Conservation (phyloP, 768 basidiomycete genomes). For the Amanita phalloides region DNA sequence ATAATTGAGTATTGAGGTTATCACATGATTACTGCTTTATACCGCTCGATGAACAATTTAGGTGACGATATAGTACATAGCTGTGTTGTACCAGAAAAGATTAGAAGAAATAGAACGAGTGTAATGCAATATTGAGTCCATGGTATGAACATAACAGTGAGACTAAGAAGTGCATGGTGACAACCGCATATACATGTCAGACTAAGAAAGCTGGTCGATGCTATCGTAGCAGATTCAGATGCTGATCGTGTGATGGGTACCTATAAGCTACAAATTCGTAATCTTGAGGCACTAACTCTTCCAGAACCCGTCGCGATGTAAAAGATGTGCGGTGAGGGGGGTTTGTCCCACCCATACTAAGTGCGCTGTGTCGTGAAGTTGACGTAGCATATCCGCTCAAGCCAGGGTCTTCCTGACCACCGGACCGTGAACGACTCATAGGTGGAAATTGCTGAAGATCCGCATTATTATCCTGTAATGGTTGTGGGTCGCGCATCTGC, state of each 20-base stretch:
- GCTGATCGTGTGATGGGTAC: constrained; percentile 73
- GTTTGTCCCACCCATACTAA: constrained; percentile 25
- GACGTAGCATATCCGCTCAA: constrained; percentile 37
- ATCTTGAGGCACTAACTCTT: constrained; percentile 78
- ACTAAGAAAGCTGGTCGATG: not conserved
- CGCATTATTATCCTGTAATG: constrained; percentile 21
- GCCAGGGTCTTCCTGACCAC: constrained; percentile 38
- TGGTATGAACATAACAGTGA: not conserved
- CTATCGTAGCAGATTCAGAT: constrained; percentile 43
- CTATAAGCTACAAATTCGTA: constrained; percentile 79
- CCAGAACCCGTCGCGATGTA: constrained; percentile 59
- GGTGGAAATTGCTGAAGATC: constrained; percentile 35
- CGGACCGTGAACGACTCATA: constrained; percentile 31
- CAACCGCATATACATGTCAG: not conserved
- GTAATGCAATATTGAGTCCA: not conserved
- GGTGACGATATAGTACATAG: not conserved
- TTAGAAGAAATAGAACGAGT: not conserved
- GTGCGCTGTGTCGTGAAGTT: constrained; percentile 38
- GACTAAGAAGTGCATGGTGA: not conserved
- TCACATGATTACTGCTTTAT: not conserved
- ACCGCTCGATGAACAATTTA: not conserved
- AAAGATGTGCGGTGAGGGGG: constrained; percentile 45
- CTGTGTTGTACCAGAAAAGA: not conserved
- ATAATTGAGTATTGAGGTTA: not conserved
- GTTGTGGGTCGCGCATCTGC: constrained; percentile 22